Evolutionary conservation across 192 early-diverging fungal species (phyloP).

Genomic region (Lobosporangium transversale): DNA sequence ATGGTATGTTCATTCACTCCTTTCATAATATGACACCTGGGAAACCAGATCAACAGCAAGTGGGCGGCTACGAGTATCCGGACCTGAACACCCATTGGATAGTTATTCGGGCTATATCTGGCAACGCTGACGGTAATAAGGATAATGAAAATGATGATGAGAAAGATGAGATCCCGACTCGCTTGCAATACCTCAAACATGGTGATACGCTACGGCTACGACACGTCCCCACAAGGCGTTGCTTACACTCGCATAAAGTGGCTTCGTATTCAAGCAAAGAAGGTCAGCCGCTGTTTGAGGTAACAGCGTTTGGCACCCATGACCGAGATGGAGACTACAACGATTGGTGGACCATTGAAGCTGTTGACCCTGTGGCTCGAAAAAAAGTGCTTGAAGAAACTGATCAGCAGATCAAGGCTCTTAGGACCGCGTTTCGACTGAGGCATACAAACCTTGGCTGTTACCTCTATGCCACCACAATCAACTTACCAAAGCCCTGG

Average conservation of each 20-base stretch:
- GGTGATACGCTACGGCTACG: slow-evolving; percentile 81
- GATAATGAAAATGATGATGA: slow-evolving; percentile 8
- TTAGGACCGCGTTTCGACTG: slow-evolving; percentile 71
- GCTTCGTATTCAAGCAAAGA: slow-evolving; percentile 3
- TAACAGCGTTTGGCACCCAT: slow-evolving; percentile 66
- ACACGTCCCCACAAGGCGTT: slow-evolving; percentile 64
- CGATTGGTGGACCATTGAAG: slow-evolving; percentile 87
- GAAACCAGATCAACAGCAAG: slow-evolving; percentile 72
- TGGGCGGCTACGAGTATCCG: slow-evolving; percentile 70
- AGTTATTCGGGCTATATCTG: slow-evolving; percentile 60
- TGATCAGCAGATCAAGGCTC: slow-evolving; percentile 52
- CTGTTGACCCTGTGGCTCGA: slow-evolving; percentile 28
- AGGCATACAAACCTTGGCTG: slow-evolving; percentile 73
- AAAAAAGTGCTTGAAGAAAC: background rate
- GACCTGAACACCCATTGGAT: slow-evolving; percentile 73
- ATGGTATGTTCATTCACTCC: slow-evolving; percentile 66
- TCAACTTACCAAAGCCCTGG: slow-evolving; percentile 74
- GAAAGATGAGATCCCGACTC: slow-evolving; percentile 25
- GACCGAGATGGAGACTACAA: slow-evolving; percentile 83
- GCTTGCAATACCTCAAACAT: slow-evolving; percentile 63
- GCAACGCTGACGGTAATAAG: too few species aligned
- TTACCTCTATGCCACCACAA: slow-evolving; percentile 67
- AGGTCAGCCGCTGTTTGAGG: background rate
- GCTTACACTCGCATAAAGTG: slow-evolving; percentile 73
- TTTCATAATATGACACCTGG: slow-evolving; percentile 64